phyloP scores from a whole-genome alignment of 2,329 filamentous ascomycete genomes.

The Venturia effusa region DNA sequence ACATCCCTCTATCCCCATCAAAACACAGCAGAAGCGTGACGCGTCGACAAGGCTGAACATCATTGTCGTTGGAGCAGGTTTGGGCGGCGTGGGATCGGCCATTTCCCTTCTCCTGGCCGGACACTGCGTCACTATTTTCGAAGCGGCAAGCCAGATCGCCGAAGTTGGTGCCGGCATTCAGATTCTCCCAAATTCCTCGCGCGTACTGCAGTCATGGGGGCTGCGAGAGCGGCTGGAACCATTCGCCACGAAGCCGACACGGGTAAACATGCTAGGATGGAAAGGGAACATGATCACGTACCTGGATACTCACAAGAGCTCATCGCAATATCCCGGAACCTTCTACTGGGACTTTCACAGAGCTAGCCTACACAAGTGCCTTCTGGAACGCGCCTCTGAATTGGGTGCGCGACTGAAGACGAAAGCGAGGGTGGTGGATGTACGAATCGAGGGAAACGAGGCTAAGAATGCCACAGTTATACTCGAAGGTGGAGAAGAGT shows the following conservation, averaged over 20 bases:
- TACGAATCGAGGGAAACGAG: conserved; percentile 27
- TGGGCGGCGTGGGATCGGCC: conserved; percentile 41
- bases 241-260: conserved; percentile 31
- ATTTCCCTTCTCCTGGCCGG: conserved; percentile 36
- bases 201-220: conserved; percentile 39
- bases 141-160: conserved; percentile 34
- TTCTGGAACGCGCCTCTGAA: conserved; percentile 37
- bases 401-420: conserved; percentile 37
- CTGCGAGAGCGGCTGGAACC: conserved; percentile 30
- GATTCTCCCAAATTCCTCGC: conserved; percentile 37
- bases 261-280: conserved; percentile 42
- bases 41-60: conserved; percentile 21
- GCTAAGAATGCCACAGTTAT: conserved; percentile 28
- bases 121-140: conserved; percentile 38
- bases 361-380: conserved; percentile 38
- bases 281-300: conserved; percentile 38
- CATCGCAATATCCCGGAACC: conserved; percentile 18
- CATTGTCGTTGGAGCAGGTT: conserved; percentile 45
- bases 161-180: conserved; percentile 44
- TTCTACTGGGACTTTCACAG: conserved; percentile 47
- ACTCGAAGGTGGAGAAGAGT: conserved; percentile 25
- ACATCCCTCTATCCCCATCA: conserved; percentile 1
- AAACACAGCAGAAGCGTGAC: not conserved
- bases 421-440: conserved; percentile 32
- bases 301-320: conserved; percentile 29